Conservation (phyloP, 164 flowering plant species). For the Pachysandra terminalis region DNA sequence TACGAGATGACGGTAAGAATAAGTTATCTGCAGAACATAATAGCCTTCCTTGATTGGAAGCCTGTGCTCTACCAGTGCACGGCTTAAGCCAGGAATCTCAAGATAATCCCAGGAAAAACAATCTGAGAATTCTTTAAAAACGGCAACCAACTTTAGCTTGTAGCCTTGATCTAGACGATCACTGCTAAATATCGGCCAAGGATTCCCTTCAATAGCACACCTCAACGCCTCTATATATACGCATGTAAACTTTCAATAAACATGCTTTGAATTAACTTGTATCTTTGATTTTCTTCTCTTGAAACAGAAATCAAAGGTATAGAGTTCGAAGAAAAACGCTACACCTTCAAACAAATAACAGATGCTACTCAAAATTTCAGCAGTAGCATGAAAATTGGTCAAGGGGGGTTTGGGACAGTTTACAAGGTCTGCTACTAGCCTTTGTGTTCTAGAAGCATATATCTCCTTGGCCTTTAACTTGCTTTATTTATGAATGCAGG, state of each 20-base stretch:
- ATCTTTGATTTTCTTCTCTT: background rate
- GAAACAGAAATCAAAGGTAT: background rate
- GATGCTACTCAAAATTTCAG: conserved; percentile 5
- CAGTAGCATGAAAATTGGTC: background rate
- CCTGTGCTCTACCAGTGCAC: no score
- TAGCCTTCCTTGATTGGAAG: background rate
- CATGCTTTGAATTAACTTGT: background rate
- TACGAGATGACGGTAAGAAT: background rate
- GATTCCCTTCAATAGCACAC: background rate
- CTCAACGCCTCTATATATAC: background rate
- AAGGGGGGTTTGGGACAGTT: conserved; percentile 1
- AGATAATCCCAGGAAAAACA: no score
- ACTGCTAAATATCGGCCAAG: no score
- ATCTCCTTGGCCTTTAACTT: background rate
- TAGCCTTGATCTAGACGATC: no score
- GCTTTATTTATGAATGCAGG: background rate
- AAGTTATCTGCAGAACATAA: background rate
- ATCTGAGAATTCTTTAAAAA: no score
- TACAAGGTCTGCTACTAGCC: background rate
- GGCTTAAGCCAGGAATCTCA: no score
- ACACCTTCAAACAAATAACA: background rate
- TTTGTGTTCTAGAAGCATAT: background rate
- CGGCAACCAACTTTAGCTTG: no score
- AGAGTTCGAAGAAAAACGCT: background rate
- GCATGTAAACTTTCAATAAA: background rate